phyloP scores from a whole-genome alignment of 192 early-diverging fungal species.

The Umbelopsis sp. region DNA sequence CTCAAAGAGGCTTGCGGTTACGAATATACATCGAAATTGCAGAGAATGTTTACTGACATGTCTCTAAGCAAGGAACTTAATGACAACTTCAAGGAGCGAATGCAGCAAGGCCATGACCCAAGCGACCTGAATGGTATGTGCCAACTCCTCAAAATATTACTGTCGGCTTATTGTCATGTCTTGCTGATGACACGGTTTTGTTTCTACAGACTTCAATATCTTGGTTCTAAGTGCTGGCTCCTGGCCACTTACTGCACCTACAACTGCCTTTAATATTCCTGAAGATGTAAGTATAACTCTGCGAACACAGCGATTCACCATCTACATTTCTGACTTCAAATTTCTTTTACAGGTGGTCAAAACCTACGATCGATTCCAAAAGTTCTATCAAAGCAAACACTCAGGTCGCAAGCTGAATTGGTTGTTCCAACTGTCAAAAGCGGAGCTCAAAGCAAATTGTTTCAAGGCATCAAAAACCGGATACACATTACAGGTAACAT shows the following conservation, averaged over 20 bases:
- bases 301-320: too few species aligned
- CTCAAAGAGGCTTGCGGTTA: conserved; percentile 91
- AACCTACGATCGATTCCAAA: conserved; percentile 82
- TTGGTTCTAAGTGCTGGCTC: conserved; percentile 84
- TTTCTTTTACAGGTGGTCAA: conserved; percentile 63
- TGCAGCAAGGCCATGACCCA: conserved; percentile 40
- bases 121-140: conserved; percentile 27
- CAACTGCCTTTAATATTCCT: conserved; percentile 83
- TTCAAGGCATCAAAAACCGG: conserved; percentile 72
- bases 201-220: conserved; percentile 74
- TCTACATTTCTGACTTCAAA: background rate
- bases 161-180: too few species aligned
- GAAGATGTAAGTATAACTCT: conserved; percentile 59
- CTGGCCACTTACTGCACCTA: conserved; percentile 87
- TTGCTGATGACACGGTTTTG: too few species aligned
- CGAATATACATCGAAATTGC: conserved; percentile 93
- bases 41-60: conserved; percentile 97
- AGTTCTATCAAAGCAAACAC: conserved; percentile 89
- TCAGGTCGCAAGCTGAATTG: conserved; percentile 91
- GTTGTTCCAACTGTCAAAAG: conserved; percentile 90
- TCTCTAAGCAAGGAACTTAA: conserved; percentile 89
- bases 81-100: conserved; percentile 73
- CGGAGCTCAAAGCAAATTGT: conserved; percentile 92
- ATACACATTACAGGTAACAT: conserved; percentile 71
- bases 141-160: background rate